These are phyloP conservation scores for Phytopythium montanum DNA, from an alignment of 352 stramenopile species.

Conservation along the genomic window DNA sequence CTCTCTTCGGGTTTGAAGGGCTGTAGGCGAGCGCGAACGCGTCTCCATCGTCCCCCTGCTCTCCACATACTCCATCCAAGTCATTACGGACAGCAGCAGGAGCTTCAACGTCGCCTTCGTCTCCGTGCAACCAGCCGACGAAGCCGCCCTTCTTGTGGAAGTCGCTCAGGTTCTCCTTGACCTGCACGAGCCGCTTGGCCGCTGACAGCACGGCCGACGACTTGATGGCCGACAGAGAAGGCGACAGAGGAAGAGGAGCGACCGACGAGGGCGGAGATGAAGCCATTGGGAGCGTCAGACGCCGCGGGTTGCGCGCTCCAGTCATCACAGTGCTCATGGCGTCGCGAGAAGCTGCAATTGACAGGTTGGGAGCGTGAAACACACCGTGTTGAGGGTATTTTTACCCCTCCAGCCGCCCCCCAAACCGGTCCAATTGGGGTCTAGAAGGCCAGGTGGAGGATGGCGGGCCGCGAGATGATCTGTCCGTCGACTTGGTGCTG, in stretches of 20 bases:
- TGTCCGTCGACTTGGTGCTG: conserved; percentile 45
- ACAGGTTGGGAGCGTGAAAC: not conserved
- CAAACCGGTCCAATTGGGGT: not conserved
- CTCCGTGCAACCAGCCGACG: conserved; percentile 61
- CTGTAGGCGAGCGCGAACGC: not conserved
- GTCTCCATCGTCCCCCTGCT: not conserved
- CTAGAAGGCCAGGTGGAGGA: conserved; percentile 54
- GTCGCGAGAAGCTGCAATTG: too few relatives aligned
- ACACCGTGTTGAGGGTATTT: not conserved
- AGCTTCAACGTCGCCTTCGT: too few relatives aligned
- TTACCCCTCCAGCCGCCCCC: not conserved
- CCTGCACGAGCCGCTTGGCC: conserved; percentile 13
- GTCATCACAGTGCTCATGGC: not conserved
- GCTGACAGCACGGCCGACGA: conserved; percentile 1
- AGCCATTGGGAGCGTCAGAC: not conserved
- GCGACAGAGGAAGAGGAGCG: not conserved
- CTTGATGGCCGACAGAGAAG: not conserved
- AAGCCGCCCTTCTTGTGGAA: conserved; percentile 69
- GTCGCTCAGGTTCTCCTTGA: conserved; percentile 35
- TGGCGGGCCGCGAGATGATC: conserved; percentile 44
- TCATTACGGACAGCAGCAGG: too few relatives aligned
- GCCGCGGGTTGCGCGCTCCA: too few relatives aligned
- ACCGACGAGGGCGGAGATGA: not conserved
- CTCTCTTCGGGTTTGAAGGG: not conserved
- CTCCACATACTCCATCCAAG: not conserved